Evolutionary conservation across 257 asterid genomes (phyloP).

Genomic region (Perilla frutescens): DNA sequence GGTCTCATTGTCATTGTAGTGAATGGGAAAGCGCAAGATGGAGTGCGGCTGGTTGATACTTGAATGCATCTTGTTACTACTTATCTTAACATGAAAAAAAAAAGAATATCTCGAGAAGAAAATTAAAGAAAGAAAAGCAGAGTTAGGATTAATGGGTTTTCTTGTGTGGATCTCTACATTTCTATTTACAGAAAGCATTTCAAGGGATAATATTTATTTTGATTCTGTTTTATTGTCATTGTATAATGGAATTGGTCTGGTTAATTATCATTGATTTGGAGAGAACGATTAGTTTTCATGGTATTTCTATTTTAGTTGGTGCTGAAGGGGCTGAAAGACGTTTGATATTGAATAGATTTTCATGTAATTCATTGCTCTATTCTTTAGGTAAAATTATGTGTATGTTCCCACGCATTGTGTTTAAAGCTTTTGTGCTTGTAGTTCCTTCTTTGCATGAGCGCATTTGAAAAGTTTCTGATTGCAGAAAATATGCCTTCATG

Average conservation of each 20-base stretch:
- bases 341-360: slow-evolving; percentile 17
- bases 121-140: slow-evolving; percentile 8
- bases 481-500: slow-evolving; percentile 91
- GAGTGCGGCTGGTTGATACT: slow-evolving; percentile 17
- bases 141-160: slow-evolving; percentile 30
- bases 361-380: slow-evolving; percentile 2
- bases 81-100: slow-evolving; percentile 15
- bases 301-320: neutral
- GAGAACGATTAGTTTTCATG: slow-evolving; percentile 14
- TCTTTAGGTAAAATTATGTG: slow-evolving; percentile 15
- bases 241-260: slow-evolving; percentile 20
- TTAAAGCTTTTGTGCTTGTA: slow-evolving; percentile 15
- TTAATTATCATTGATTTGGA: slow-evolving; percentile 6
- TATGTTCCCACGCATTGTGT: neutral
- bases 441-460: slow-evolving; percentile 30
- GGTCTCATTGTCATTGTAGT: slow-evolving; percentile 32
- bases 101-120: neutral
- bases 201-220: neutral
- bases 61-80: slow-evolving; percentile 20
- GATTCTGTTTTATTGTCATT: slow-evolving; percentile 6
- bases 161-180: slow-evolving; percentile 26
- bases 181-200: slow-evolving; percentile 7
- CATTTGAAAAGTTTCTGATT: slow-evolving; percentile 33
- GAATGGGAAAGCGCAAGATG: slow-evolving; percentile 22
- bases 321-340: slow-evolving; percentile 8